These are phyloP conservation scores for Quercus rubra DNA, from an alignment of 306 rosid species.

Conservation along the genomic window DNA sequence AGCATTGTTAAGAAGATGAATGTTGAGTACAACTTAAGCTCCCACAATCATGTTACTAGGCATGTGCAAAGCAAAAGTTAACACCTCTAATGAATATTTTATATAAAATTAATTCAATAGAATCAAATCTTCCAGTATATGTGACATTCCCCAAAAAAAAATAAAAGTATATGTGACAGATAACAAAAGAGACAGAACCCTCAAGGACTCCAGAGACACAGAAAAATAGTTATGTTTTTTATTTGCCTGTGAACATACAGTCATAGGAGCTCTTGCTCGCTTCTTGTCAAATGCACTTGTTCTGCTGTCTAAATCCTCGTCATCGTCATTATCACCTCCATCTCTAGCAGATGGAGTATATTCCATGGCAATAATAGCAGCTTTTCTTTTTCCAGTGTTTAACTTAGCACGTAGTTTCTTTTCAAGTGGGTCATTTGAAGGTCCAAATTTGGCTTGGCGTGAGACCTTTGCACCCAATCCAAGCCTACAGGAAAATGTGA, in stretches of 20 bases:
- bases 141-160: not conserved
- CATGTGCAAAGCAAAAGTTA: not conserved
- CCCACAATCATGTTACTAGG: not conserved
- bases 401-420: conserved; percentile 59
- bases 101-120: not conserved
- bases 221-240: conserved; percentile 38
- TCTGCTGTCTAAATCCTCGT: conserved; percentile 59
- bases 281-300: conserved; percentile 60
- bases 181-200: not conserved
- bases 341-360: conserved; percentile 20
- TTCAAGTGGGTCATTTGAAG: conserved; percentile 66
- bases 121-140: not conserved
- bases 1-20: not conserved
- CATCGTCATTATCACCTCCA: conserved; percentile 32
- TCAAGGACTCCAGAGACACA: not conserved
- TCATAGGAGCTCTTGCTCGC: conserved; percentile 36
- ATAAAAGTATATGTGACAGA: not conserved
- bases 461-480: conserved; percentile 82
- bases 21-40: conserved; percentile 5
- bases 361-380: conserved; percentile 47
- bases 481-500: conserved; percentile 45
- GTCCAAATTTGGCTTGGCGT: conserved; percentile 50
- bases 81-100: not conserved
- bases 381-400: conserved; percentile 48
- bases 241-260: conserved; percentile 27